Evolutionary conservation across 345 rosid species (phyloP).

Genomic region (Excoecaria agallocha): DNA sequence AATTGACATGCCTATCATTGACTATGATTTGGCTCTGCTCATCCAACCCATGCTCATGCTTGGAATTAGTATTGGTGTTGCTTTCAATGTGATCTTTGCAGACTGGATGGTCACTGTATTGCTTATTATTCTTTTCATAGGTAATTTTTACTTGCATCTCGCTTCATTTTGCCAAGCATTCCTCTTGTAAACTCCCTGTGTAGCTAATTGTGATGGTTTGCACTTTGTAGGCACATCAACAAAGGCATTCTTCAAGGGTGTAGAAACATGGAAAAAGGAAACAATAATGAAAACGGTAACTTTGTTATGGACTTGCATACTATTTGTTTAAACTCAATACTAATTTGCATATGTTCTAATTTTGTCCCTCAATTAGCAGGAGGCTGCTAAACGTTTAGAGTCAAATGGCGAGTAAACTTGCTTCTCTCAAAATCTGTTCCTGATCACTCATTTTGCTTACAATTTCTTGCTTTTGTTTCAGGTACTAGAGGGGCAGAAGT

Average conservation of each 20-base stretch:
- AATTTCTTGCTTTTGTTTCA: constrained; percentile 20
- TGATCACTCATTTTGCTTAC: neutral
- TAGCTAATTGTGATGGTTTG: constrained; percentile 17
- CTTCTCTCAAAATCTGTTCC: neutral
- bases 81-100: constrained; percentile 52
- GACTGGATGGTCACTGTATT: constrained; percentile 66
- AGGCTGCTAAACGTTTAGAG: constrained; percentile 46
- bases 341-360: neutral
- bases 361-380: constrained; percentile 39
- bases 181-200: neutral
- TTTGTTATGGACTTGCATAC: neutral
- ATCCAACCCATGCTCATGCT: constrained; percentile 61
- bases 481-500: constrained; percentile 40
- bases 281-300: constrained; percentile 58
- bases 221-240: constrained; percentile 68
- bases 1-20: constrained; percentile 50
- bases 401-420: constrained; percentile 39
- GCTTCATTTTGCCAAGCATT: neutral
- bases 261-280: constrained; percentile 84
- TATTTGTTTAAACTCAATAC: neutral
- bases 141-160: constrained; percentile 24
- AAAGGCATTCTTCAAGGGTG: constrained; percentile 79
- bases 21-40: constrained; percentile 54
- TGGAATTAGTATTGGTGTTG: constrained; percentile 57
- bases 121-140: constrained; percentile 46